phyloP scores from a whole-genome alignment of 371 early-diverging fungal species.

The Mortierella sp. region DNA sequence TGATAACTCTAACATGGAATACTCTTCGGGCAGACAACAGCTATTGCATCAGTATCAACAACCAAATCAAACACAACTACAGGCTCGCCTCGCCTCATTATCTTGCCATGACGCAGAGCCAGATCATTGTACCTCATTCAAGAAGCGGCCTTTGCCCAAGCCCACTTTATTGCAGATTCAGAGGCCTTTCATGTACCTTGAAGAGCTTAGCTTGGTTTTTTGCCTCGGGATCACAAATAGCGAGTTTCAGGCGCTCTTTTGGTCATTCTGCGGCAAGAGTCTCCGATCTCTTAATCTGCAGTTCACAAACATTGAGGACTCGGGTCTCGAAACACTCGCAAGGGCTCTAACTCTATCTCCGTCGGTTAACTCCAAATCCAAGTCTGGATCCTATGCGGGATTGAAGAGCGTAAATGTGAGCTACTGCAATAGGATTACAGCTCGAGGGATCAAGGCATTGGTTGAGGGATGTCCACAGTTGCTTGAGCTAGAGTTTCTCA shows the following conservation, averaged over 20 bases:
- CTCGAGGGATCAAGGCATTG: conserved; percentile 35
- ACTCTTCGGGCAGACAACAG: background rate
- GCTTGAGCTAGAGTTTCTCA: conserved; percentile 38
- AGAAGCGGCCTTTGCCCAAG: background rate
- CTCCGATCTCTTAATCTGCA: conserved; percentile 43
- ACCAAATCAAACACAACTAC: background rate
- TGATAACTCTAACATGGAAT: background rate
- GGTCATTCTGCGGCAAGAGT: conserved; percentile 21
- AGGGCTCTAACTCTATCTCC: background rate
- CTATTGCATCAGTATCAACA: background rate
- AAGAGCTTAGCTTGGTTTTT: conserved; percentile 48
- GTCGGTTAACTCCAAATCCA: background rate
- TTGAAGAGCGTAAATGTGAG: conserved; percentile 30
- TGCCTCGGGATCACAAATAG: conserved; percentile 50
- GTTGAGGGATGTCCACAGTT: conserved; percentile 30
- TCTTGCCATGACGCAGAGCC: background rate
- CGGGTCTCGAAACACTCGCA: conserved; percentile 38
- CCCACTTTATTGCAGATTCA: conserved; percentile 16
- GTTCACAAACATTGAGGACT: conserved; percentile 53
- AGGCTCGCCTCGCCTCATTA: background rate
- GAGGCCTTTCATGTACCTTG: conserved; percentile 30
- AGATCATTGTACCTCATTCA: background rate
- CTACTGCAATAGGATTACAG: conserved; percentile 47
- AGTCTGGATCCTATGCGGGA: background rate
- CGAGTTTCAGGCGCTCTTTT: conserved; percentile 35